phyloP scores from a whole-genome alignment of 495 filamentous ascomycete species.

The Podospora fimiseda region DNA sequence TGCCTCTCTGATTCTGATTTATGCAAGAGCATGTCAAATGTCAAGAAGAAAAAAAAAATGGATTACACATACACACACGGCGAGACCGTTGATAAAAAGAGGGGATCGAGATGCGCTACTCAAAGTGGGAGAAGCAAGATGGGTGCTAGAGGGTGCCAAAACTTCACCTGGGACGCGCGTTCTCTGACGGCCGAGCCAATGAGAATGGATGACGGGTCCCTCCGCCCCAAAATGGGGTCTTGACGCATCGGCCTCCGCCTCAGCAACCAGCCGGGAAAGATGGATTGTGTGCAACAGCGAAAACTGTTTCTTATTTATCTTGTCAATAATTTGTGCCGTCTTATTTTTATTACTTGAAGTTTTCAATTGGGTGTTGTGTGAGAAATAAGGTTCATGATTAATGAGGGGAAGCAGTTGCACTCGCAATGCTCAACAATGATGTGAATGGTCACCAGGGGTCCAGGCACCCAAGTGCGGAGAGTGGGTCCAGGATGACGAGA shows the following conservation, averaged over 20 bases:
- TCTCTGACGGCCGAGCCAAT: conserved; percentile 17
- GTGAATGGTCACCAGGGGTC: neutral
- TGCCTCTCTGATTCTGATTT: too few species aligned
- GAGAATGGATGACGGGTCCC: conserved; percentile 14
- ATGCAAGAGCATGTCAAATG: too few species aligned
- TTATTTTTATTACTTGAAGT: neutral
- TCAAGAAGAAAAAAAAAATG: too few species aligned
- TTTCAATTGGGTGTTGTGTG: neutral
- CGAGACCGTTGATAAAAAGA: neutral
- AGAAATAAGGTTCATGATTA: neutral
- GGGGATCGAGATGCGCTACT: conserved; percentile 14
- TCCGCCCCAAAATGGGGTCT: conserved; percentile 23
- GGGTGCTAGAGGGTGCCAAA: conserved; percentile 11
- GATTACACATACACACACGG: too few species aligned
- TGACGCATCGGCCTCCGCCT: conserved; percentile 21
- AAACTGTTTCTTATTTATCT: neutral
- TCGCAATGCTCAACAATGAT: neutral
- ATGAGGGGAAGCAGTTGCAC: neutral
- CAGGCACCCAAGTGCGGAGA: neutral
- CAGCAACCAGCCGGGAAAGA: conserved; percentile 9
- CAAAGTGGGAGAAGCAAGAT: neutral
- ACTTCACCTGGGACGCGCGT: conserved; percentile 25
- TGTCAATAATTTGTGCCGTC: neutral
- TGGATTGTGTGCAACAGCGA: neutral
- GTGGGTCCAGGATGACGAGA: conserved; percentile 16